Base-by-base conservation (phyloP, 2,329 filamentous ascomycete genomes). In the Gaeumannomyces sp. region DNA sequence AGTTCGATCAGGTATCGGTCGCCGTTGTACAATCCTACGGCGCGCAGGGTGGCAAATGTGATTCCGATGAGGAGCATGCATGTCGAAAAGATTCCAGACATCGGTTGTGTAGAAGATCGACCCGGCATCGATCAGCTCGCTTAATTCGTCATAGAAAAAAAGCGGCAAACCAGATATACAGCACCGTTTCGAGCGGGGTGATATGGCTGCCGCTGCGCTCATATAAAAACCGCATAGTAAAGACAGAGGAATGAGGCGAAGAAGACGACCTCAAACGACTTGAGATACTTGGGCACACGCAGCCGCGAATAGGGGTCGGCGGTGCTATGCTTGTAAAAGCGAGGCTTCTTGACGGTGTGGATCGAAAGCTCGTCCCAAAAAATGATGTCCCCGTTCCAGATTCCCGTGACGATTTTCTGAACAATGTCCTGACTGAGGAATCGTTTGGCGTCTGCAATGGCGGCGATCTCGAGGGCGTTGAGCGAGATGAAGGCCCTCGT, bases 141-240 rank as follows among this genome's bases (percentile, higher is more conserved):
- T 90, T 65, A 95, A 80, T 76, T 93, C 93, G 70, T 97, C 93
- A 72, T 95, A 96, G 56, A 90, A 87, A 78, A n/a, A 96, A 97
- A 10, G 92, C 90, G 5, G 88, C 87, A 70, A 97, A 89, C 90
- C 92, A 97, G 62, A 96, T 76, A 73, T 94, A 95, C 58, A 97
- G 83, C 22, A 91, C 73, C 2, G 89, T 77, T 74, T 97, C 93
- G 25, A 88, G 79, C 0, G 80, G 72, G 0, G 89, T 92, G 64
- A 97, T 85, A 33, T 81, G 79, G 25, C 81, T 80, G 11, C 87
- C 83, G 68, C 90, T 86, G 67, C 91, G 83, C 69, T 92, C 86
- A 60, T 96, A 84, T 38, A 97, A 82, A n/a, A 0, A 97, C 93
- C n/a, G 86, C 83, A 72, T 96, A 97, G 76, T 96, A 97, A 7